Evolutionary conservation across 345 rosid genomes (phyloP), one percentile per base, ranked within the genome.

Genomic region (Cardamine occulta): DNA sequence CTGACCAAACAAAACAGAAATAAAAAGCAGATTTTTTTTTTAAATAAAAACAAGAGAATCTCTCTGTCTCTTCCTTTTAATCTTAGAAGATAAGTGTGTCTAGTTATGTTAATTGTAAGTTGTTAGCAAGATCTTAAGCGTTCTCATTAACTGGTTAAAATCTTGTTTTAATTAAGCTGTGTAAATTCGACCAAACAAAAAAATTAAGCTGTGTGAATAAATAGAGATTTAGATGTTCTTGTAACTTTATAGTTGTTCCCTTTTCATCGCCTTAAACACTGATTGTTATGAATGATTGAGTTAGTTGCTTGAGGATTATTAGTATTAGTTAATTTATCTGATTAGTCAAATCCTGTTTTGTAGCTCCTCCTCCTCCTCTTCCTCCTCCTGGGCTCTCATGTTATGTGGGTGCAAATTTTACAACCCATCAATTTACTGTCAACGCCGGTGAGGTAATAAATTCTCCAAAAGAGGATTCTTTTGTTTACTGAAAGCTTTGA

Each of bases 371-470:
- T 40, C n/a, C 67, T 28, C 29, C 5, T 18, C 2, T 24, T 24
- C 54, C 73, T 64, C 56, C 56, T 57, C 49, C 75, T 44, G 81
- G 73, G 7, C 77, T 92, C 40, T 84, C 90, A 13, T 82, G 81
- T 83, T 88, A 82, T 31, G 91, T 89, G 40, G 98, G 97, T 51
- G 93, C 89, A 47, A 89, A 95, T 84, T 95, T 95, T 80, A 95
- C 88, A 0, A 96, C 98, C 17, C 98, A 95, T 81, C 85, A 89
- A 66, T 72, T 95, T 80, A 86, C 91, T 44, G 96, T 95, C 56
- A 87, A 87, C 80, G 78, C 97, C 73, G 99, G 99, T 10, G 99
- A 95, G 98, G 99, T 92, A 95, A 73, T 88, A 54, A 24, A 55
- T 35, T 18, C 12, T 1, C 21, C 39, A 11, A 51, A 11, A 68